These are phyloP conservation scores for Pyrenochaeta sp. DNA, from an alignment of 2,329 filamentous ascomycete genomes.

Conservation along the genomic window DNA sequence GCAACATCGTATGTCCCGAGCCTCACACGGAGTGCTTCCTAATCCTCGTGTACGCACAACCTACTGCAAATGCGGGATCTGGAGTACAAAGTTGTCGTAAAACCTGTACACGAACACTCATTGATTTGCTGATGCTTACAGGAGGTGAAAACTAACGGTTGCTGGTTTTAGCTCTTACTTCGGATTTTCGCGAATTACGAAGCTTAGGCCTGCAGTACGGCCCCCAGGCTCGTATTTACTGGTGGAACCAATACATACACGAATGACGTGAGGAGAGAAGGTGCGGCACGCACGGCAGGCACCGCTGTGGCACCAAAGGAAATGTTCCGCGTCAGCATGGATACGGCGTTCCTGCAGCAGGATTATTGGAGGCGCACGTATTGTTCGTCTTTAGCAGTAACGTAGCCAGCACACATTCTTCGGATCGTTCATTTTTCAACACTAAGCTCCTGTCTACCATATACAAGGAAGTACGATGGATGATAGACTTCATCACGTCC, in stretches of 20 bases:
- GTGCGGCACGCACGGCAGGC: slow-evolving; percentile 3
- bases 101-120: background rate
- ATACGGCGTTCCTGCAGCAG: background rate
- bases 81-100: background rate
- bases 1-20: background rate
- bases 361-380: background rate
- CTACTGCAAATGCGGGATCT: background rate
- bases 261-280: slow-evolving; percentile 3
- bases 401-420: background rate
- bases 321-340: background rate
- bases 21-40: background rate
- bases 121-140: background rate
- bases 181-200: background rate
- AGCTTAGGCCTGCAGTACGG: background rate
- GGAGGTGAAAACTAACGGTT: background rate
- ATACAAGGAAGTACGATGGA: too few species aligned
- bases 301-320: background rate
- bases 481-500: background rate
- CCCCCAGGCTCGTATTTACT: background rate
- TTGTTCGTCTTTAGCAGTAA: background rate
- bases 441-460: too few species aligned
- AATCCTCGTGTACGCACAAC: background rate
- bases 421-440: background rate
- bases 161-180: background rate
- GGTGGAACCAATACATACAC: slow-evolving; percentile 2